These are phyloP conservation scores for Cytospora piceicola DNA, from an alignment of 2,329 filamentous ascomycete genomes.

Conservation along the genomic window DNA sequence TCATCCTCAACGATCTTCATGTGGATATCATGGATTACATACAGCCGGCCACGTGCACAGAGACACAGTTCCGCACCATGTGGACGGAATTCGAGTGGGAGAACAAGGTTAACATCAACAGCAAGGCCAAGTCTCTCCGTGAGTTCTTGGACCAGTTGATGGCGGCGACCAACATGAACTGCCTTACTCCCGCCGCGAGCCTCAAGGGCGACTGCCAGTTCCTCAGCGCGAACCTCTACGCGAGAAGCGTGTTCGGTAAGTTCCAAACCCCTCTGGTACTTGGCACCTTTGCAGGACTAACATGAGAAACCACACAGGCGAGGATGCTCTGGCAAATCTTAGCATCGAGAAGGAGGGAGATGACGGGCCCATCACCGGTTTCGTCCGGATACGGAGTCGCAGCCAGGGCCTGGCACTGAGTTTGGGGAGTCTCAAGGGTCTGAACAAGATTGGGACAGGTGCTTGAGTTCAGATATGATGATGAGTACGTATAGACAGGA, in stretches of 20 bases:
- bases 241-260: conserved; percentile 96
- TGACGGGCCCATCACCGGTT: conserved; percentile 92
- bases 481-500: conserved; percentile 11
- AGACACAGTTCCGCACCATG: conserved; percentile 99
- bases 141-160: conserved; percentile 94
- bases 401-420: conserved; percentile 94
- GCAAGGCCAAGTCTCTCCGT: conserved; percentile 87
- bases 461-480: conserved; percentile 35
- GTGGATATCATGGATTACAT: conserved; percentile 99
- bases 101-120: conserved; percentile 99
- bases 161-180: conserved; percentile 99
- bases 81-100: conserved; percentile 99
- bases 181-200: conserved; percentile 92
- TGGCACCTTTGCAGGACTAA: conserved; percentile 14
- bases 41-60: conserved; percentile 92
- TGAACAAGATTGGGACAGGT: conserved; percentile 74
- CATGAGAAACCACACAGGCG: conserved; percentile 60
- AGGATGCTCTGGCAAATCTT: conserved; percentile 96
- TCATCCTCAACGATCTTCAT: conserved; percentile 96
- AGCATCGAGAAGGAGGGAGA: conserved; percentile 98
- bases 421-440: conserved; percentile 89
- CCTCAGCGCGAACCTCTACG: conserved; percentile 94
- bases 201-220: conserved; percentile 98
- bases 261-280: conserved; percentile 36
- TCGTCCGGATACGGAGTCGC: conserved; percentile 95